These are phyloP conservation scores for Magnaporthiopsis incrustans DNA, from an alignment of 2,329 filamentous ascomycete species.

Conservation along the genomic window DNA sequence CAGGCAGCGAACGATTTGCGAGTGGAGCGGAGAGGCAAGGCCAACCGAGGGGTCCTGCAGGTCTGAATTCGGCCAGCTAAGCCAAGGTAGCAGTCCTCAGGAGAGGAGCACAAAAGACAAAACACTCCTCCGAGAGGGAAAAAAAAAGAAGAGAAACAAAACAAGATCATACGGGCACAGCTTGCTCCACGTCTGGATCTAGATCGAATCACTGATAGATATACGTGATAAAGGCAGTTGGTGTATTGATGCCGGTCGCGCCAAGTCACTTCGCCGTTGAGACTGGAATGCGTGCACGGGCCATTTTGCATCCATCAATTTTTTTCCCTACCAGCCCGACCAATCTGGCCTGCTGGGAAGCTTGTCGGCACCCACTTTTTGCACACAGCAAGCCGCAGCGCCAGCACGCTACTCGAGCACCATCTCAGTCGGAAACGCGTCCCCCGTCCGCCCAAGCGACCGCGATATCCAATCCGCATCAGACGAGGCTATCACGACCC, in stretches of 20 bases:
- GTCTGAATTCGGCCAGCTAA: background rate
- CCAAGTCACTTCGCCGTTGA: background rate
- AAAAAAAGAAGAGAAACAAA: too few species aligned
- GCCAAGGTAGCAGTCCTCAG: too few species aligned
- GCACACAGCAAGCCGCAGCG: slow-evolving; percentile 4
- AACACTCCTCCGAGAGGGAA: too few species aligned
- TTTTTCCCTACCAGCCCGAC: background rate
- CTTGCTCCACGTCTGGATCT: too few species aligned
- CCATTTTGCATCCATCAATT: slow-evolving; percentile 1
- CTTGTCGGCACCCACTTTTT: slow-evolving; percentile 4
- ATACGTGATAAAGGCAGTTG: background rate
- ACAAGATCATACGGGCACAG: too few species aligned
- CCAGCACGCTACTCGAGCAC: slow-evolving; percentile 7
- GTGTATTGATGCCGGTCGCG: background rate
- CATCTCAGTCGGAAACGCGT: slow-evolving; percentile 1
- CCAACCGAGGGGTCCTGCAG: background rate
- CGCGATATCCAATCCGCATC: background rate
- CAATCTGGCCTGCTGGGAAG: background rate
- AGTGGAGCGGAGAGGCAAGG: background rate
- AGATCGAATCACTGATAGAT: background rate
- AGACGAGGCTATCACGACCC: slow-evolving; percentile 3
- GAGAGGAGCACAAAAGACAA: too few species aligned
- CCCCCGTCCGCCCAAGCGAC: slow-evolving; percentile 1
- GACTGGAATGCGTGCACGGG: slow-evolving; percentile 1
- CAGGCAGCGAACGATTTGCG: background rate